Base-by-base conservation (phyloP, 1,284 basidiomycete genomes). In the Prillingera fragicola region DNA sequence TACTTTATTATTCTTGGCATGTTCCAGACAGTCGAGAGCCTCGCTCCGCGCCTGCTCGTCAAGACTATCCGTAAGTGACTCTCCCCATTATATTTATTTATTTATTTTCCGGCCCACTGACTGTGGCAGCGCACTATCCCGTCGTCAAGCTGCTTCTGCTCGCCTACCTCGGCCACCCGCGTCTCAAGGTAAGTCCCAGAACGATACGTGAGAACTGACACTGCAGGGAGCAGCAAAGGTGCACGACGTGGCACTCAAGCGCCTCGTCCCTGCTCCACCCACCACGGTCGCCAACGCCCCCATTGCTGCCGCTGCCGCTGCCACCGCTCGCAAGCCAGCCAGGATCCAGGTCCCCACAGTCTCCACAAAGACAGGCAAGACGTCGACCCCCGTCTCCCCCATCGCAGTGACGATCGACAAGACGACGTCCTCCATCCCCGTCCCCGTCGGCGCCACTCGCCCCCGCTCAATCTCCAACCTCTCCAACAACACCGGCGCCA, bases 1-100 rank as follows among this genome's bases (percentile, higher is more conserved):
- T 67, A 60, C 60, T 69, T 65, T 52, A 59, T 67, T 29, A 48
- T 62, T 12, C 57, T 69, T 23, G 64, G 63, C n/a, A 50, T 56
- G 27, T 48, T 69, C 33, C 64, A 67, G 49, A 60, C 59, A 25
- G 27, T 60, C n/a, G 66, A 69, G 54, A 56, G 55, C 27, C 47
- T 63, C 28, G 54, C 39, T 15, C 33, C 29, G 3, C 29, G 38
- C 23, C 15, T 40, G 24, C 27, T 48, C 25, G 34, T 43, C 13
- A 22, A 22, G 15, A 23, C 26, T 18, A 28, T 54, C 22, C 48
- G 51, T 48, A 17, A 29, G 51, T 39, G 15, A n/a, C n/a, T 29
- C n/a, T 10, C 27, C n/a, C 10, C n/a, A 10, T n/a, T n/a, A 29
- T n/a, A 29, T 10, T 29, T n/a, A 29, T 29, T 10, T 29, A 8